Evolutionary conservation across 768 basidiomycete genomes (phyloP).

Genomic region (Agrocybe pediades): DNA sequence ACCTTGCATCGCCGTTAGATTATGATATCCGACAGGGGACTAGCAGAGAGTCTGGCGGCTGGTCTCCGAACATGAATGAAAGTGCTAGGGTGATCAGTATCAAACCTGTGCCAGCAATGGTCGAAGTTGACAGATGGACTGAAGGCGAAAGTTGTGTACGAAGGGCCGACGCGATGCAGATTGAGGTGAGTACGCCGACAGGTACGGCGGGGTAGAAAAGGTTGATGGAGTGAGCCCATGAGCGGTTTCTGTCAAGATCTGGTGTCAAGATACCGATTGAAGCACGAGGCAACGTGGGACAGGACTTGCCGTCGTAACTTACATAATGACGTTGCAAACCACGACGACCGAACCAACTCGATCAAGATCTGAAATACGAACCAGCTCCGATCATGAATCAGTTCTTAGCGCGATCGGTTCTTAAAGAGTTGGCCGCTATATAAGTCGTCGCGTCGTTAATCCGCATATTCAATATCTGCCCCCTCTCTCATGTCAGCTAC

Average conservation of each 20-base stretch:
- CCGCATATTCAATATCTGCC: conserved; percentile 6
- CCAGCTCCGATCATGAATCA: conserved; percentile 32
- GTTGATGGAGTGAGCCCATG: conserved; percentile 17
- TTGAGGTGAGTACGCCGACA: conserved; percentile 23
- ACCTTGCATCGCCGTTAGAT: too few relatives aligned
- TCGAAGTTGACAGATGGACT: too few relatives aligned
- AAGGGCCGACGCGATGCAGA: neutral
- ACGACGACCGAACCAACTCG: conserved; percentile 15
- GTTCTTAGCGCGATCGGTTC: conserved; percentile 24
- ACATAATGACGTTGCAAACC: conserved; percentile 19
- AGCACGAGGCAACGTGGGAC: too few relatives aligned
- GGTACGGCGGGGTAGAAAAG: conserved; percentile 24
- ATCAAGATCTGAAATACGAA: conserved; percentile 27
- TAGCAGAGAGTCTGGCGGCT: too few relatives aligned
- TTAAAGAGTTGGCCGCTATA: conserved; percentile 24
- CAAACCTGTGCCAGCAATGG: too few relatives aligned
- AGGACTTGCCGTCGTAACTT: conserved; percentile 4
- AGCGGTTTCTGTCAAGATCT: conserved; percentile 42
- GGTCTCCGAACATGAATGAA: too few relatives aligned
- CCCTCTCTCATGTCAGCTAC: conserved; percentile 27
- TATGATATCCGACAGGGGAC: too few relatives aligned
- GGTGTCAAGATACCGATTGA: conserved; percentile 5
- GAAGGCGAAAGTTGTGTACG: too few relatives aligned
- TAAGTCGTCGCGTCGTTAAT: conserved; percentile 28
- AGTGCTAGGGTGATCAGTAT: too few relatives aligned